phyloP scores from a whole-genome alignment of 176 grass and related monocot species.

The Juncus inflexus region DNA sequence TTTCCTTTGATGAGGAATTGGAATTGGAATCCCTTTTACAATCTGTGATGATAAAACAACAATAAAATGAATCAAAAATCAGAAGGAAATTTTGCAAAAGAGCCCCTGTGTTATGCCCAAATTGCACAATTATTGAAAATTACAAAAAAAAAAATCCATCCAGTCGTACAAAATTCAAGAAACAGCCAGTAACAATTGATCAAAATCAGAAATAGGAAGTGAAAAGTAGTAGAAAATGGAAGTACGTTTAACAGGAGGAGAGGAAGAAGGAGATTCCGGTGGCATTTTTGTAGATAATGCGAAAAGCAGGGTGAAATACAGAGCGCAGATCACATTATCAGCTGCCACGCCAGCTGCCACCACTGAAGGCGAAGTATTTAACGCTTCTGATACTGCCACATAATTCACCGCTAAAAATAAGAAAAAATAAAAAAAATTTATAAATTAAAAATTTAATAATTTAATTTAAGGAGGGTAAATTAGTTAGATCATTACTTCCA shows the following conservation, averaged over 20 bases:
- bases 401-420: constrained; percentile 67
- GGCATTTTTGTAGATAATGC: constrained; percentile 70
- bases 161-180: neutral
- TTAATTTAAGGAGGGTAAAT: neutral
- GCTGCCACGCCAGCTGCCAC: constrained; percentile 77
- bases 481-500: constrained; percentile 40
- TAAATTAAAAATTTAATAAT: constrained; percentile 10
- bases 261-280: constrained; percentile 34
- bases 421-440: neutral
- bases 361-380: constrained; percentile 53
- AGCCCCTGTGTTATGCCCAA: neutral
- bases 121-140: constrained; percentile 3
- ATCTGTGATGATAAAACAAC: constrained; percentile 25
- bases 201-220: neutral
- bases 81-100: neutral
- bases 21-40: neutral
- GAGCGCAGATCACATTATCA: constrained; percentile 76
- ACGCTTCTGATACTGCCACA: constrained; percentile 59
- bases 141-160: neutral
- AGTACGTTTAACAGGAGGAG: constrained; percentile 21
- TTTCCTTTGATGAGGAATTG: constrained; percentile 18
- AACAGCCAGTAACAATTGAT: no score
- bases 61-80: neutral
- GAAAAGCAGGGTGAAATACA: constrained; percentile 83
- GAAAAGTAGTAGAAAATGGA: constrained; percentile 1